These are phyloP conservation scores for Ceratobasidium sp. DNA, from an alignment of 1,284 basidiomycete genomes.

Conservation along the genomic window DNA sequence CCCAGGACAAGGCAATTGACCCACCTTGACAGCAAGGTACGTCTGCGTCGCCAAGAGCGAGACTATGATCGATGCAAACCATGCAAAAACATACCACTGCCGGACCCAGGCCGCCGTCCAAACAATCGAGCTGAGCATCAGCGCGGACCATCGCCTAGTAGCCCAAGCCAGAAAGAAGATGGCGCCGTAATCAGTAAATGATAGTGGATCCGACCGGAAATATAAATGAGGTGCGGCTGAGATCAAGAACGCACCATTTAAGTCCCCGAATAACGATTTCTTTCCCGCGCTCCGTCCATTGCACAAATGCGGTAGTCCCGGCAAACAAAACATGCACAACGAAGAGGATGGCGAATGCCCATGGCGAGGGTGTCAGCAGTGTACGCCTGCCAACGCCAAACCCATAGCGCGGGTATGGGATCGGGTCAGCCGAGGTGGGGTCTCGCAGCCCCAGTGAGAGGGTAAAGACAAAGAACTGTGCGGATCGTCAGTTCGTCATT, in stretches of 20 bases:
- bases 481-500: background rate
- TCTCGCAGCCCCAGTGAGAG: constrained; percentile 41
- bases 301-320: constrained; percentile 41
- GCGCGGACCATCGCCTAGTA: constrained; percentile 41
- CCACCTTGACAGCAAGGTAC: constrained; percentile 41
- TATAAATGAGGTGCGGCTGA: background rate
- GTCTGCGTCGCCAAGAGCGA: constrained; percentile 40
- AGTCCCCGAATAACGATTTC: constrained; percentile 42
- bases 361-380: constrained; percentile 42
- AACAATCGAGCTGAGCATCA: constrained; percentile 42
- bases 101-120: constrained; percentile 43
- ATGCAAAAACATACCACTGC: constrained; percentile 41
- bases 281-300: constrained; percentile 43
- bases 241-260: constrained; percentile 17
- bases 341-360: constrained; percentile 42
- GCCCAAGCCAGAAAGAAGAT: background rate
- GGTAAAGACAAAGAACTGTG: constrained; percentile 41
- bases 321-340: constrained; percentile 43
- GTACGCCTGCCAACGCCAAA: constrained; percentile 43
- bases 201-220: background rate
- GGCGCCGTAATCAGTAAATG: background rate
- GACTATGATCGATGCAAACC: constrained; percentile 40
- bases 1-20: background rate
- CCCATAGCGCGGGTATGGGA: constrained; percentile 41
- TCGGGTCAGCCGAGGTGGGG: constrained; percentile 37